A percentile compares a stretch with the other conserved stretches of the same genome.
These are phyloP conservation scores for Barbatosphaeria neglecta DNA, from an alignment of 495 filamentous ascomycete genomes.

Conservation along the genomic window DNA sequence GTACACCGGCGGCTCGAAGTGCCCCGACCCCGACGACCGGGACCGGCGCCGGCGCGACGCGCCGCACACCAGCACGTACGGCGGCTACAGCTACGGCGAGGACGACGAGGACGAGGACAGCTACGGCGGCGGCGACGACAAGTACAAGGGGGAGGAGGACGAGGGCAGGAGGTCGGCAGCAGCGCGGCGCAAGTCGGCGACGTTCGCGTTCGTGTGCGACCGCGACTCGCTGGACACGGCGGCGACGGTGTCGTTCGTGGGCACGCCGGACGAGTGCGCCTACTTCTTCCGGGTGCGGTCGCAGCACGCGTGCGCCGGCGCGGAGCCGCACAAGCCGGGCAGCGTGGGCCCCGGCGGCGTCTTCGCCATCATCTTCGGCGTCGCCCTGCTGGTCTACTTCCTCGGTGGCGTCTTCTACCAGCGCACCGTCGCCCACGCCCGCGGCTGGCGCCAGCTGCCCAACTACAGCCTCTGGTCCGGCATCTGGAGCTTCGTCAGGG, in stretches of 20 bases:
- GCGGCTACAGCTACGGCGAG: constrained; percentile 25
- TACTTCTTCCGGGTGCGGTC: constrained; percentile 96
- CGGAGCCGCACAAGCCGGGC: constrained; percentile 46
- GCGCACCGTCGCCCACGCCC: constrained; percentile 83
- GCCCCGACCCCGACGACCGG: constrained; percentile 31
- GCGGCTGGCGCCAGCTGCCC: constrained; percentile 91
- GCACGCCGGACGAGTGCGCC: constrained; percentile 74
- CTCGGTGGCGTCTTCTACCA: constrained; percentile 92
- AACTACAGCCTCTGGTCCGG: constrained; percentile 90
- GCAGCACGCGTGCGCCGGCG: constrained; percentile 63
- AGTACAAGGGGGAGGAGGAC: constrained; percentile 20
- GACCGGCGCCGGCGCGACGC: constrained; percentile 19
- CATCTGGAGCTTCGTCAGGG: constrained; percentile 72
- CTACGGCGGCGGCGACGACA: constrained; percentile 8
- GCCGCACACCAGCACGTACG: too few relatives aligned
- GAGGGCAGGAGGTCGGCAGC: constrained; percentile 12
- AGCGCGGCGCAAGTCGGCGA: constrained; percentile 63
- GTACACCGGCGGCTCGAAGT: constrained; percentile 84
- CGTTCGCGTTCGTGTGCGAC: constrained; percentile 91
- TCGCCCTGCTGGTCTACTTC: constrained; percentile 78
- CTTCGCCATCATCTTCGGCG: constrained; percentile 82
- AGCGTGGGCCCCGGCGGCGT: constrained; percentile 76
- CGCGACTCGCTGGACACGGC: constrained; percentile 45
- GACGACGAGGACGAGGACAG: constrained; percentile 27
- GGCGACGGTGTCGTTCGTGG: constrained; percentile 68